These are phyloP conservation scores for Trichoderma virens DNA, from an alignment of 495 filamentous ascomycete genomes.

Conservation along the genomic window DNA sequence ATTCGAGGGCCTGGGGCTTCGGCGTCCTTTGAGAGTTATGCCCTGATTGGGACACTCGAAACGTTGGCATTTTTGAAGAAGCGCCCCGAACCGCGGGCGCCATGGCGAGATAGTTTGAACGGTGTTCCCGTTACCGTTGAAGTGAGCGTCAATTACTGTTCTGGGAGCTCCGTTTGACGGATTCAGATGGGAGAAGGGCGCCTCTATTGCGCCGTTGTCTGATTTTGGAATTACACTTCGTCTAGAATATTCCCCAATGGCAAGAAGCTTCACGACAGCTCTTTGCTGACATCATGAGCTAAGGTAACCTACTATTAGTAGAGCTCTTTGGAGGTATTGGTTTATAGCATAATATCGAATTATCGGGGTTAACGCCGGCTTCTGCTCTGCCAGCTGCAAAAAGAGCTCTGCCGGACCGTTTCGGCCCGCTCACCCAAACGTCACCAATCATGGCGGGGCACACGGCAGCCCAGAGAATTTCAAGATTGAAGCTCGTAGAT, in stretches of 20 bases:
- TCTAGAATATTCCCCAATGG: background rate
- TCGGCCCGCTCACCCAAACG: background rate
- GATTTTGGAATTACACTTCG: background rate
- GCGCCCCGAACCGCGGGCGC: background rate
- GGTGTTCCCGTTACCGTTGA: background rate
- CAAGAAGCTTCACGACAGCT: background rate
- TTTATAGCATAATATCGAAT: background rate
- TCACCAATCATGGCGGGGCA: conserved; percentile 1
- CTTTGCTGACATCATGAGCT: no score
- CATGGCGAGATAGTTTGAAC: background rate
- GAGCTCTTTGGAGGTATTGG: background rate
- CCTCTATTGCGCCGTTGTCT: no score
- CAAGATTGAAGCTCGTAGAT: background rate
- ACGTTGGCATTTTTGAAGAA: background rate
- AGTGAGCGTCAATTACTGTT: background rate
- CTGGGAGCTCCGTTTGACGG: background rate
- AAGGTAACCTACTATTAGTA: no score
- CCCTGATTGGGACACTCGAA: background rate
- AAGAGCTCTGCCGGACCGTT: background rate
- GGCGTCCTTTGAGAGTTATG: background rate
- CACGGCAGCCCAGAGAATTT: background rate
- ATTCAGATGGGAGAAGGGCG: background rate
- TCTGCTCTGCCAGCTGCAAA: background rate
- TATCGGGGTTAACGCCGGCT: background rate
- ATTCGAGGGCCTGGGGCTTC: background rate